phyloP scores from a whole-genome alignment of 2,329 filamentous ascomycete species.

The Verticillium nubilum region DNA sequence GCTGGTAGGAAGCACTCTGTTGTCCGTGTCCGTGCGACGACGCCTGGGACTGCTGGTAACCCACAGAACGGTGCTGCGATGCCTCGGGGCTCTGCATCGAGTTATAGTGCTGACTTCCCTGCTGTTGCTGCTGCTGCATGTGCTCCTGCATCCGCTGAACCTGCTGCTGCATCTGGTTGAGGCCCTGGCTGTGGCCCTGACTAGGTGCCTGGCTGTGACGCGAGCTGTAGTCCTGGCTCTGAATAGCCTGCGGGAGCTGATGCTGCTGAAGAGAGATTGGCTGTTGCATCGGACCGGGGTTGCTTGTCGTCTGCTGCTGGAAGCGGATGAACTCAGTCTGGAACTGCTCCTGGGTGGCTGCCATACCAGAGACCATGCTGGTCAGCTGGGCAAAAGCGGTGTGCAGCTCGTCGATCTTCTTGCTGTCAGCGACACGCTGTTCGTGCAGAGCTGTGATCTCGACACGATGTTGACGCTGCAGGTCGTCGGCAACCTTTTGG shows the following conservation, averaged over 20 bases:
- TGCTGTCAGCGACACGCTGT: slow-evolving; percentile 43
- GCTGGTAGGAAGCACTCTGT: slow-evolving; percentile 16
- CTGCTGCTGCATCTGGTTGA: slow-evolving; percentile 14
- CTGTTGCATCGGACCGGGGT: slow-evolving; percentile 13
- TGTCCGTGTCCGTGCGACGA: slow-evolving; percentile 3
- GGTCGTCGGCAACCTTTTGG: slow-evolving; percentile 61
- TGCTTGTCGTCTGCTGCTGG: slow-evolving; percentile 25
- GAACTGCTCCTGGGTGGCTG: slow-evolving; percentile 60
- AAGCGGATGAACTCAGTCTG: slow-evolving; percentile 59
- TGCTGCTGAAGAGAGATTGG: slow-evolving; percentile 8
- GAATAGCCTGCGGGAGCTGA: slow-evolving; percentile 8
- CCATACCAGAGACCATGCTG: slow-evolving; percentile 66
- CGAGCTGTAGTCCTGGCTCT: slow-evolving; percentile 8
- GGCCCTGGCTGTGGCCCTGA: slow-evolving; percentile 14
- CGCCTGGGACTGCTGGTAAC: slow-evolving; percentile 7
- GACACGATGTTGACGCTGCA: slow-evolving; percentile 56
- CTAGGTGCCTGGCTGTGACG: slow-evolving; percentile 9
- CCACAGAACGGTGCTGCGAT: slow-evolving; percentile 10
- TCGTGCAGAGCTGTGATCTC: slow-evolving; percentile 45
- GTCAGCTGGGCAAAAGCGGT: slow-evolving; percentile 61
- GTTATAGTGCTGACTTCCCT: slow-evolving; percentile 1
- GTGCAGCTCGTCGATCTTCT: slow-evolving; percentile 70
- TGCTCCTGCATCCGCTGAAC: slow-evolving; percentile 12
- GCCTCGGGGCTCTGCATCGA: slow-evolving; percentile 12
- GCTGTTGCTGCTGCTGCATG: slow-evolving; percentile 16